Conservation (phyloP, 352 stramenopile species). For the Halophytophthora polymorphica region DNA sequence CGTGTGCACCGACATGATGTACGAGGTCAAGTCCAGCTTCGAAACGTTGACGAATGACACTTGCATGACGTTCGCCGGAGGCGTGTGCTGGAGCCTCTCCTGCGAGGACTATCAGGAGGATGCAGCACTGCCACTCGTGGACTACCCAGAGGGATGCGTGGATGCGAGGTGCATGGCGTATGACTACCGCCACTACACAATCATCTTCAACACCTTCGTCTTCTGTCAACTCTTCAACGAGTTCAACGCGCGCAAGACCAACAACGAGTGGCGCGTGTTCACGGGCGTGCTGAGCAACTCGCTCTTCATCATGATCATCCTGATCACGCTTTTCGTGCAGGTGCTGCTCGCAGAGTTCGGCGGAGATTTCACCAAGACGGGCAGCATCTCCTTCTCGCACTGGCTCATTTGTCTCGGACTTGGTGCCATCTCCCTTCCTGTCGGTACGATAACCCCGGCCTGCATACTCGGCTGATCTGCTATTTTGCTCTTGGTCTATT, state of each 20-base stretch:
- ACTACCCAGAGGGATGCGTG: slow-evolving; percentile 56
- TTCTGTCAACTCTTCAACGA: slow-evolving; percentile 95
- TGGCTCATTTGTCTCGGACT: slow-evolving; percentile 67
- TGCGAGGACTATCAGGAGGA: slow-evolving; percentile 60
- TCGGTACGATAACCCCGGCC: slow-evolving; percentile 39
- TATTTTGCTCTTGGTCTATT: background rate
- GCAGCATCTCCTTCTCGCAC: slow-evolving; percentile 51
- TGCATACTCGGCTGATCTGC: background rate
- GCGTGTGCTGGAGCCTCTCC: slow-evolving; percentile 42
- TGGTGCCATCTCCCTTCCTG: slow-evolving; percentile 56
- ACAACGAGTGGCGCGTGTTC: slow-evolving; percentile 96
- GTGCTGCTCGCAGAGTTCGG: slow-evolving; percentile 95
- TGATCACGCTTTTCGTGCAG: slow-evolving; percentile 92
- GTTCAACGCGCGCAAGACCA: slow-evolving; percentile 84
- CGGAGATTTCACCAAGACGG: slow-evolving; percentile 85
- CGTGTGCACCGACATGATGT: slow-evolving; percentile 38
- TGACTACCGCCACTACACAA: slow-evolving; percentile 93
- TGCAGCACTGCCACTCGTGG: slow-evolving; percentile 11
- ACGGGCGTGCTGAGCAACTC: slow-evolving; percentile 86
- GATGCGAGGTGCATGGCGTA: slow-evolving; percentile 44
- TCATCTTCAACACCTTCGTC: slow-evolving; percentile 99
- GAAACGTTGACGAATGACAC: slow-evolving; percentile 28
- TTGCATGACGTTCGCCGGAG: slow-evolving; percentile 46
- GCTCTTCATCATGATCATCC: slow-evolving; percentile 93
- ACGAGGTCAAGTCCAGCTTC: slow-evolving; percentile 51